These are phyloP conservation scores for Pythium grandisporangium DNA, from an alignment of 352 stramenopile species.

Conservation along the genomic window DNA sequence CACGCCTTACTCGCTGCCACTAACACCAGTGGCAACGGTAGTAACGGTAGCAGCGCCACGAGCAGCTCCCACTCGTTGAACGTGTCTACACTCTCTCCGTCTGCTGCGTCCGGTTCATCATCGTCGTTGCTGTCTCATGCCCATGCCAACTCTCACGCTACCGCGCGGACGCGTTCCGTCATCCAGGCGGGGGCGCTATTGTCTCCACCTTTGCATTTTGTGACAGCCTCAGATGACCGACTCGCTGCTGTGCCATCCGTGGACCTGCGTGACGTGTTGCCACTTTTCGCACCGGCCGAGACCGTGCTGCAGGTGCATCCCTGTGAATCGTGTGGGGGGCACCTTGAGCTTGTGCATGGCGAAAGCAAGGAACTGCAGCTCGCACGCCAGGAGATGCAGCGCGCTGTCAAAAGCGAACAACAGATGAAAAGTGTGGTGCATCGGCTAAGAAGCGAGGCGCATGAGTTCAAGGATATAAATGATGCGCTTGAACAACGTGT, in stretches of 20 bases:
- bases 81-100: too few species aligned
- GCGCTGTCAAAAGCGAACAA: slow-evolving; percentile 57
- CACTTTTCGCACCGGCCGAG: slow-evolving; percentile 64
- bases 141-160: too few species aligned
- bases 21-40: neutral
- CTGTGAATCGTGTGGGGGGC: slow-evolving; percentile 58
- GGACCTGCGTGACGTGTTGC: slow-evolving; percentile 54
- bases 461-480: slow-evolving; percentile 64
- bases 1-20: neutral
- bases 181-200: slow-evolving; percentile 2
- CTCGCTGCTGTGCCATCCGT: slow-evolving; percentile 60
- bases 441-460: slow-evolving; percentile 51
- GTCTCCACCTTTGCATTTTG: neutral
- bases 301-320: slow-evolving; percentile 66
- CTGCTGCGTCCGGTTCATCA: slow-evolving; percentile 9
- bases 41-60: neutral
- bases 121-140: too few species aligned
- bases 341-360: slow-evolving; percentile 71
- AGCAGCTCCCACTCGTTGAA: neutral
- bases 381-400: slow-evolving; percentile 51
- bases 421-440: slow-evolving; percentile 62
- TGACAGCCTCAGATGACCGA: slow-evolving; percentile 14
- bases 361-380: slow-evolving; percentile 69
- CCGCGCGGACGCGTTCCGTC: too few species aligned
- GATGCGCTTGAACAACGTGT: slow-evolving; percentile 68